Evolutionary conservation across 495 filamentous ascomycete species (phyloP), one percentile per base, ranked within the genome.

Genomic region (Emericellopsis terricola): DNA sequence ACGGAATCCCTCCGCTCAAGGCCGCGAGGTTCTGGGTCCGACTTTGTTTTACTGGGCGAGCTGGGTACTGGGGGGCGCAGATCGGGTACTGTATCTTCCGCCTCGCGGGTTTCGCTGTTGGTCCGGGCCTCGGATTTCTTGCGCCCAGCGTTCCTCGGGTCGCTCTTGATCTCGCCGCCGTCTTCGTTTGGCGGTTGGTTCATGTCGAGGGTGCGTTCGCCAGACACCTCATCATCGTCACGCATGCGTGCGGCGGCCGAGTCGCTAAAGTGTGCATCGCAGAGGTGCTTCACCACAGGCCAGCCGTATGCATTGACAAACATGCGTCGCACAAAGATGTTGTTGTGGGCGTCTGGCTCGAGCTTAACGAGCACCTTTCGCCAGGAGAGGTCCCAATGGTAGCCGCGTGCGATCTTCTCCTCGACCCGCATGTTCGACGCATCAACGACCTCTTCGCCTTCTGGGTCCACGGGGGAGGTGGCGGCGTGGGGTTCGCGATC

Each of bases 291-390:
- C 30, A 94, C 63, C 4, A 97, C 89, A 0, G 87, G 86, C 89
- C 89, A 97, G 3, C 89, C 89, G 46, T 93, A 93, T 0, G 89
- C 89, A 50, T 97, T 97, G 37, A 85, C 78, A 43, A 97, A 96
- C 71, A 81, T 87, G 19, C 89, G 74, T 17, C 89, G 77, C 14
- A 97, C 89, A 38, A 94, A 78, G 38, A 97, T 87, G 50, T 97
- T 97, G 54, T 97, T 97, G 53, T 97, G 89, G 2, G 89, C 89
- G 62, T 97, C 89, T 1, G 89, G 89, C 49, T 97, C 89, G 7
- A 97, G 65, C 28, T 86, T 73, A 15, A 96, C 89, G 8, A 97
- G 71, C 2, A 96, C 89, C 50, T 97, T 97, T 8, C 89, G 78
- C 89, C 89, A 97, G 3, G 78, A 78, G 14, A 97, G 57, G 41